A percentile compares a stretch with the other conserved stretches of the same genome.
Evolutionary conservation across 768 basidiomycete species (phyloP).

Genomic region (Pulveroboletus sp.): DNA sequence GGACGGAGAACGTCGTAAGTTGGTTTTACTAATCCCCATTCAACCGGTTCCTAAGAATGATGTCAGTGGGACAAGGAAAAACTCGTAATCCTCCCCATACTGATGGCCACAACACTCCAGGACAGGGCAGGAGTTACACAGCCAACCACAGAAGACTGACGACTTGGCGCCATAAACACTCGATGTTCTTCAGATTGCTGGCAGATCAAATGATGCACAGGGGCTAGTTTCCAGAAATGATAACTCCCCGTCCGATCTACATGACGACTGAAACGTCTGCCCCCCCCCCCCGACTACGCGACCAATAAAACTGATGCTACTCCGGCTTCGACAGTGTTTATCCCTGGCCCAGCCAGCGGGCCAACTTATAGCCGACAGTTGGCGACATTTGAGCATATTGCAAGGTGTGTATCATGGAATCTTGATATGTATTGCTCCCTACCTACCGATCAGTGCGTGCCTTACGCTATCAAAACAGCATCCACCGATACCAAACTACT

Average conservation of each 20-base stretch:
- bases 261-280: not conserved
- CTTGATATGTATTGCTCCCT: conserved; percentile 7
- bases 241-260: not conserved
- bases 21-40: not conserved
- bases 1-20: conserved; percentile 40
- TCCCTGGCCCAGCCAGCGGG: not conserved
- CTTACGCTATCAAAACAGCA: not conserved
- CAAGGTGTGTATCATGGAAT: conserved; percentile 4
- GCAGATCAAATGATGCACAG: conserved; percentile 6
- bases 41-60: not conserved
- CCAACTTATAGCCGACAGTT: not conserved
- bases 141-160: conserved; percentile 21
- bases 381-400: not conserved
- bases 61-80: conserved; percentile 56
- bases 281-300: not conserved
- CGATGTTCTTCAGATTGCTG: not conserved
- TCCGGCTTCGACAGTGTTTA: conserved; percentile 4
- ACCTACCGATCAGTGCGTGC: not conserved
- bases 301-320: not conserved
- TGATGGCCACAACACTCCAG: conserved; percentile 34
- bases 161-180: not conserved
- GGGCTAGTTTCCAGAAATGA: not conserved
- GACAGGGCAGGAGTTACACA: conserved; percentile 22
- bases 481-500: conserved; percentile 11
- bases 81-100: conserved; percentile 44